Evolutionary conservation across 1,284 basidiomycete genomes (phyloP).

Genomic region (Tremellales sp.): DNA sequence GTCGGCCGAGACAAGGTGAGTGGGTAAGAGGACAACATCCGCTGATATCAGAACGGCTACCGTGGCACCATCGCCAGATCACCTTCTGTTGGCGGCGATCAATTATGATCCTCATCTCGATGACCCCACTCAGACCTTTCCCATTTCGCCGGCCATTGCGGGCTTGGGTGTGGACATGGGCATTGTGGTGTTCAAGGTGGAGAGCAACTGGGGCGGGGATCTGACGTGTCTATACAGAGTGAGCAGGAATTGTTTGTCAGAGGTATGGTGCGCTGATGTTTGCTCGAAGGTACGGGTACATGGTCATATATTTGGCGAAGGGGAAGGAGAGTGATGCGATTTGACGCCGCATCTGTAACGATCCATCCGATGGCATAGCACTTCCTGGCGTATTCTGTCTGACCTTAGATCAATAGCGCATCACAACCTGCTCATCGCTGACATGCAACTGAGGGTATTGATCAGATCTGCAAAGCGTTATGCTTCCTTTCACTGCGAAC

Average conservation of each 20-base stretch:
- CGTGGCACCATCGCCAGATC: conserved; percentile 47
- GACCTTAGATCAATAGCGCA: too few relatives aligned
- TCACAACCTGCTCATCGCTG: too few relatives aligned
- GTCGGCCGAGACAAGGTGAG: background rate
- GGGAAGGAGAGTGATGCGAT: too few relatives aligned
- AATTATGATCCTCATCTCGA: conserved; percentile 68
- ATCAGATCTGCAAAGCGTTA: too few relatives aligned
- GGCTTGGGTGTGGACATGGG: conserved; percentile 72
- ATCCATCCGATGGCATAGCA: too few relatives aligned
- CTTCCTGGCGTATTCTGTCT: too few relatives aligned
- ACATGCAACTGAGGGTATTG: too few relatives aligned
- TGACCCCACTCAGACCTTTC: conserved; percentile 79
- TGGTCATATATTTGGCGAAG: conserved; percentile 11
- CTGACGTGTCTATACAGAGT: conserved; percentile 90
- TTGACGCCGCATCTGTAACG: too few relatives aligned
- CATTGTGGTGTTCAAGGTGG: conserved; percentile 70
- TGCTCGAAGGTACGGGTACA: conserved; percentile 27
- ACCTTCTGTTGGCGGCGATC: conserved; percentile 71
- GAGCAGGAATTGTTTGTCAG: conserved; percentile 14
- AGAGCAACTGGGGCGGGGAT: conserved; percentile 82
- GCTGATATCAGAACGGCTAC: conserved; percentile 31
- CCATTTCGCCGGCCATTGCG: conserved; percentile 62
- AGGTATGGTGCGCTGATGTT: background rate
- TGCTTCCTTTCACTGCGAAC: too few relatives aligned
- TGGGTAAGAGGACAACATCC: background rate